Evolutionary conservation across 2,329 filamentous ascomycete genomes (phyloP), one percentile per base, ranked within the genome.

Genomic region (Corynespora cassiicola): DNA sequence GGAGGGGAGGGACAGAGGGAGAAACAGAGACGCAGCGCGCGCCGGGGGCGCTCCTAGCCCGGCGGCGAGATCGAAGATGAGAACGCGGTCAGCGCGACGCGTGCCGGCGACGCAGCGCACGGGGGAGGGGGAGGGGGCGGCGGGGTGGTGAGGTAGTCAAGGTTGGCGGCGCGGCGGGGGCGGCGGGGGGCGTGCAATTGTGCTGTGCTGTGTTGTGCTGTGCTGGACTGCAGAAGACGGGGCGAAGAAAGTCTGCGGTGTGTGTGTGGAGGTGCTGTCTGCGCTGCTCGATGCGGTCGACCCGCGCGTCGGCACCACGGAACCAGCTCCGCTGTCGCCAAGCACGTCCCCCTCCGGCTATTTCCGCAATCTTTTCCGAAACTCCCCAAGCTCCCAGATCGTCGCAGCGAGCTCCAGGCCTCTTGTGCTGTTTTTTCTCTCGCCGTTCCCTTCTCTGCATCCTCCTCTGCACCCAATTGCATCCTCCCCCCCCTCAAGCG

Each of bases 391-490:
- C 26, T 28, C 25, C 10, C 25, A 28, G 12, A 7, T 7, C 8
- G 12, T 9, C 25, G 12, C 7, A 18, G 16, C 23, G 17, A 33
- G 6, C 15, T n/a, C n/a, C n/a, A n/a, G n/a, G n/a, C n/a, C n/a
- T n/a, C n/a, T n/a, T n/a, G n/a, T n/a, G n/a, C n/a, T n/a, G n/a
- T n/a, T n/a, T n/a, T n/a, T n/a, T n/a, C n/a, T n/a, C n/a, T n/a
- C n/a, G n/a, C n/a, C n/a, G n/a, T n/a, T n/a, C n/a, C n/a, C n/a
- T n/a, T n/a, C n/a, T n/a, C n/a, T n/a, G n/a, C n/a, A n/a, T n/a
- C n/a, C n/a, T n/a, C n/a, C n/a, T n/a, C 22, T 15, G 33, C 34
- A 24, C 16, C 21, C 32, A 36, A 42, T 42, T 42, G 39, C 32
- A 20, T n/a, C n/a, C 22, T 20, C 11, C 29, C 8, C 25, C 19